Evolutionary conservation across 257 asterid species (phyloP), one percentile per base, ranked within the genome.

Genomic region (Nyctanthes arbortristis): DNA sequence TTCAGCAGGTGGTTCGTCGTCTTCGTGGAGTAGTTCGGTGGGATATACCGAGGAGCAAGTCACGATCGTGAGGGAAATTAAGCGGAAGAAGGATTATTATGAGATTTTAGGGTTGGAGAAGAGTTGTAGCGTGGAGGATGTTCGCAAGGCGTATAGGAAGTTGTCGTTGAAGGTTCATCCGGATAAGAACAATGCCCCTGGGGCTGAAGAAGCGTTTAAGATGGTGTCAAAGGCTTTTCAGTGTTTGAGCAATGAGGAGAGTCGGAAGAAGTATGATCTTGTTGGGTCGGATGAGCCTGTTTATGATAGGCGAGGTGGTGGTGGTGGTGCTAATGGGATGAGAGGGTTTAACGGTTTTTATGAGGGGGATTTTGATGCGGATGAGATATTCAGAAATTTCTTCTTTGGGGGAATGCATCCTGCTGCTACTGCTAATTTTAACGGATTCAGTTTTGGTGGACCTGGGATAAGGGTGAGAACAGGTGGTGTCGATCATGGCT

Each of bases 201-300:
- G 96, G 12, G 87, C 99, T 1, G 99, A 93, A 77, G 99, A 93
- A 73, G 96, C 96, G n/a, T 93, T 93, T 72, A 93, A 93, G 90
- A 82, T 73, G 83, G 97, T 93, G 0, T 93, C 99, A 2, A 93
- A 85, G 82, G 96, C 97, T 18, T 93, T 93, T 73, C 93, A 93
- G 76, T 93, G 98, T 77, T 80, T 90, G 84, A 90, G 96, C 57
- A 75, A 89, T 56, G 96, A 83, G 63, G 97, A 91, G 74, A 76
- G 80, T 60, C 80, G 99, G 77, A 89, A 67, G 69, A 84, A 66
- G 62, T 93, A 93, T 30, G 96, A 93, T 52, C 73, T 86, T 43
- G 71, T 73, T 49, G 97, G 99, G 22, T 78, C 92, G 10, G 96
- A 93, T 4, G 99, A 90, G 75, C 82, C 85, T 16, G 85, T 78